Conservation (phyloP, 2,329 filamentous ascomycete genomes). For the Hymenoscyphus repandus region DNA sequence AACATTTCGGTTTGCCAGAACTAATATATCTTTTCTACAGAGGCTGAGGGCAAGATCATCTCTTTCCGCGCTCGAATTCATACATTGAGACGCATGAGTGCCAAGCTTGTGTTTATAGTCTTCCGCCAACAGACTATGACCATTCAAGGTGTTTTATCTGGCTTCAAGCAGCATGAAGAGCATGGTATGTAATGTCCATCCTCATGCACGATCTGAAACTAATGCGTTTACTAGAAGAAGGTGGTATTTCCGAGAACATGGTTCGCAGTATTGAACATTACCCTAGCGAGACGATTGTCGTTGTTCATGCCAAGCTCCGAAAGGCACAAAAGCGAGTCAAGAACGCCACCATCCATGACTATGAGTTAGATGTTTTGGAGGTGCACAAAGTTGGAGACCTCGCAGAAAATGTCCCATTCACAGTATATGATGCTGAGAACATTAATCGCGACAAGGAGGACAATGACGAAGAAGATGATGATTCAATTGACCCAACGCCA, state of each 20-base stretch:
- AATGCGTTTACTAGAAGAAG: slow-evolving; percentile 24
- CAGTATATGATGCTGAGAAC: slow-evolving; percentile 65
- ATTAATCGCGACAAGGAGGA: slow-evolving; percentile 50
- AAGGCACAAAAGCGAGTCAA: slow-evolving; percentile 68
- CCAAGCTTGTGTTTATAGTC: slow-evolving; percentile 77
- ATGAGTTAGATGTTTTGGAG: slow-evolving; percentile 68
- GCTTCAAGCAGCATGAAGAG: slow-evolving; percentile 19
- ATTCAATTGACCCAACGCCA: neutral
- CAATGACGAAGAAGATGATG: slow-evolving; percentile 42
- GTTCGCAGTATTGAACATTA: slow-evolving; percentile 84
- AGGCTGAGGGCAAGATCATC: slow-evolving; percentile 24
- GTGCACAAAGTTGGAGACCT: slow-evolving; percentile 58
- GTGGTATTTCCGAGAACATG: slow-evolving; percentile 65
- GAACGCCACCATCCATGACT: slow-evolving; percentile 67
- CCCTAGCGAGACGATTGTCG: slow-evolving; percentile 70
- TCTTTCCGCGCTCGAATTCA: slow-evolving; percentile 68
- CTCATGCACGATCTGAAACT: slow-evolving; percentile 13
- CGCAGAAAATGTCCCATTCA: slow-evolving; percentile 60
- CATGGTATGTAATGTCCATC: neutral
- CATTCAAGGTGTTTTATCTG: slow-evolving; percentile 71
- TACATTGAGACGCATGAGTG: slow-evolving; percentile 74
- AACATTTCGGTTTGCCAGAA: neutral
- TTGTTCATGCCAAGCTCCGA: slow-evolving; percentile 69
- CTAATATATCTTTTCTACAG: slow-evolving; percentile 13
- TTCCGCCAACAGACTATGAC: slow-evolving; percentile 80